A percentile compares a stretch with the other conserved stretches of the same genome.
phyloP scores from a whole-genome alignment of 2,329 filamentous ascomycete genomes.

The Coniosporium tulheliwenetii region DNA sequence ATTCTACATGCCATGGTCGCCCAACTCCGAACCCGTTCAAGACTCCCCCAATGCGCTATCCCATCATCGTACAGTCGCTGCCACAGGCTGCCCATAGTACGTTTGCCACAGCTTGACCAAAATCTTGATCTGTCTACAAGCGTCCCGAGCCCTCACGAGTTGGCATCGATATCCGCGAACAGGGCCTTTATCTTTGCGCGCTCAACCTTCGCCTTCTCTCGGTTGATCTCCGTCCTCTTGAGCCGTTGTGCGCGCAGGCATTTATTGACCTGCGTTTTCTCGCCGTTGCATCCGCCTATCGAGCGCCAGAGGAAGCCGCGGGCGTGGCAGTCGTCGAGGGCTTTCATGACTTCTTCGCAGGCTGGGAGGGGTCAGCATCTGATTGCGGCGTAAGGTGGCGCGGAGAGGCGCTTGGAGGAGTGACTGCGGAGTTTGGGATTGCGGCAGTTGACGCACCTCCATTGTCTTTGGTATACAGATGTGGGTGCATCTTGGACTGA shows the following conservation, averaged over 20 bases:
- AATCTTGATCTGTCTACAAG: too few species aligned
- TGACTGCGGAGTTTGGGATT: too few species aligned
- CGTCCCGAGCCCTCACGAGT: constrained; percentile 32
- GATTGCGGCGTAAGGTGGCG: background rate
- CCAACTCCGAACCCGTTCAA: too few species aligned
- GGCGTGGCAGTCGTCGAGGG: constrained; percentile 90
- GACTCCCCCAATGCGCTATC: too few species aligned
- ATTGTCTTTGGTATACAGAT: constrained; percentile 87
- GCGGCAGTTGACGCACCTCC: constrained; percentile 42
- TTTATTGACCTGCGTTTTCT: constrained; percentile 69
- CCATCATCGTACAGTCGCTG: too few species aligned
- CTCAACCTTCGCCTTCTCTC: constrained; percentile 53
- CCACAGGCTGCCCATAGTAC: too few species aligned
- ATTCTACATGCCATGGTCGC: too few species aligned
- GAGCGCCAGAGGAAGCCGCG: constrained; percentile 86
- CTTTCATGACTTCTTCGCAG: constrained; percentile 86
- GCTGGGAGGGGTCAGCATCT: constrained; percentile 34
- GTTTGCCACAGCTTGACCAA: too few species aligned
- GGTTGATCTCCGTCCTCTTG: constrained; percentile 64
- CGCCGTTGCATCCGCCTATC: constrained; percentile 74
- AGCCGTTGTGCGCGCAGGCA: constrained; percentile 71
- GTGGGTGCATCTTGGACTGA: constrained; percentile 66
- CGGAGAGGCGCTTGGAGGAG: background rate
- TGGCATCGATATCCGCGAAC: constrained; percentile 66
- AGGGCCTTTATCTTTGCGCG: constrained; percentile 57